phyloP scores from a whole-genome alignment of 2,329 filamentous ascomycete species.

The Aspergillus nomiae region DNA sequence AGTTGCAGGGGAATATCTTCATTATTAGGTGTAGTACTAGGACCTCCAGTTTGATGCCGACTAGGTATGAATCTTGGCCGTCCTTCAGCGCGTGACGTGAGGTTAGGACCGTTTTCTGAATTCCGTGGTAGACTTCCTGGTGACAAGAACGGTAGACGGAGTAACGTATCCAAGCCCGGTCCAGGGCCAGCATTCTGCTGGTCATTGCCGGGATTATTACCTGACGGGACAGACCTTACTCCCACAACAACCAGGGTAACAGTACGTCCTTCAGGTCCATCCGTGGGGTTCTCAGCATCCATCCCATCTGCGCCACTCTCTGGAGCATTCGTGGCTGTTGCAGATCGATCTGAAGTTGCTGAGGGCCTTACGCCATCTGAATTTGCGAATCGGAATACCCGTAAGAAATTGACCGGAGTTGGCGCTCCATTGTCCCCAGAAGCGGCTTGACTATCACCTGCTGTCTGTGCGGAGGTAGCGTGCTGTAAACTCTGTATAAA shows the following conservation, averaged over 20 bases:
- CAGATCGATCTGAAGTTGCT: slow-evolving; percentile 23
- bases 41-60: slow-evolving; percentile 57
- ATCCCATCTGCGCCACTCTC: slow-evolving; percentile 35
- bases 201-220: slow-evolving; percentile 47
- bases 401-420: slow-evolving; percentile 66
- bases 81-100: slow-evolving; percentile 56
- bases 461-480: slow-evolving; percentile 58
- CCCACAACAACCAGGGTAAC: slow-evolving; percentile 71
- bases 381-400: slow-evolving; percentile 68
- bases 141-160: slow-evolving; percentile 47
- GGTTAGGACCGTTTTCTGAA: slow-evolving; percentile 50
- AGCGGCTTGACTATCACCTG: slow-evolving; percentile 37
- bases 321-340: slow-evolving; percentile 27
- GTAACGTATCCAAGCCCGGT: slow-evolving; percentile 47
- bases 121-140: slow-evolving; percentile 45
- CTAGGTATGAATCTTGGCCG: slow-evolving; percentile 57
- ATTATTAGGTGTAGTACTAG: slow-evolving; percentile 48
- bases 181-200: slow-evolving; percentile 45
- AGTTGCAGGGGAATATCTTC: slow-evolving; percentile 58
- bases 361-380: slow-evolving; percentile 39
- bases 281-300: slow-evolving; percentile 43
- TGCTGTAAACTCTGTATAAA: slow-evolving; percentile 66
- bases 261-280: slow-evolving; percentile 57
- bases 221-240: slow-evolving; percentile 65
- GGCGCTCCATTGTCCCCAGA: slow-evolving; percentile 45